Base-by-base conservation (phyloP, 2,329 filamentous ascomycete species). In the Teratosphaeria gauchensis region DNA sequence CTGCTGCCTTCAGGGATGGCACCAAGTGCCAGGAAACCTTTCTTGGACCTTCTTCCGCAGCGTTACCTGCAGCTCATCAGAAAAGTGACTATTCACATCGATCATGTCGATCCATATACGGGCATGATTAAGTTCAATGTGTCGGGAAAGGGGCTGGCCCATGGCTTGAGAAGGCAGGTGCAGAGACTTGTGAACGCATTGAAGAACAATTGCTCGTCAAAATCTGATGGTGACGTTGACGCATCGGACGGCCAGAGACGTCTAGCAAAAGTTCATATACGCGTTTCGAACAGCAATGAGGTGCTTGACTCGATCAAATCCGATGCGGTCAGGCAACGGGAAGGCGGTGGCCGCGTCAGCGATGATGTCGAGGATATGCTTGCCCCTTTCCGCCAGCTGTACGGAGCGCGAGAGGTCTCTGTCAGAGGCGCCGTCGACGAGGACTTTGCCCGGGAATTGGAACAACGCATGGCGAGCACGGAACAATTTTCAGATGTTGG, bases 61-160 rank as follows among this genome's bases (percentile, higher is more conserved):
- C 65, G 69, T 35, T 78, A 79, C 62, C 56, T 79, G 56, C 54
- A 71, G 52, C 62, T 74, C 21, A 71, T 80, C 7, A 74, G 69
- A 64, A 69, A 73, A 32, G 74, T 76, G 38, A 58, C 77, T 51
- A 65, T 80, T 8, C 75, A 74, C 53, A 71, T 80, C 2, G 76
- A 79, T 66, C 74, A 75, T 56, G 75, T 79, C 30, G 78, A 80
- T 63, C 71, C 72, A 48, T 80, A 80, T 56, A 78, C 76, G 0
- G 78, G 77, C 3, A 78, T 78, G 77, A 76, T 79, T 60, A 80
- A 79, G 63, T 80, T 76, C 64, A 80, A 80, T 62, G 77, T 75
- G n/a, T 70, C 73, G 1, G 78, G 77, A 0, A 66, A 71, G 30
- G 77, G 77, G 0, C 62, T 80, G 42, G 72, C 73, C 2, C 73